Evolutionary conservation across 2,329 filamentous ascomycete genomes (phyloP).

Genomic region (Drechslerella coelobrocha): DNA sequence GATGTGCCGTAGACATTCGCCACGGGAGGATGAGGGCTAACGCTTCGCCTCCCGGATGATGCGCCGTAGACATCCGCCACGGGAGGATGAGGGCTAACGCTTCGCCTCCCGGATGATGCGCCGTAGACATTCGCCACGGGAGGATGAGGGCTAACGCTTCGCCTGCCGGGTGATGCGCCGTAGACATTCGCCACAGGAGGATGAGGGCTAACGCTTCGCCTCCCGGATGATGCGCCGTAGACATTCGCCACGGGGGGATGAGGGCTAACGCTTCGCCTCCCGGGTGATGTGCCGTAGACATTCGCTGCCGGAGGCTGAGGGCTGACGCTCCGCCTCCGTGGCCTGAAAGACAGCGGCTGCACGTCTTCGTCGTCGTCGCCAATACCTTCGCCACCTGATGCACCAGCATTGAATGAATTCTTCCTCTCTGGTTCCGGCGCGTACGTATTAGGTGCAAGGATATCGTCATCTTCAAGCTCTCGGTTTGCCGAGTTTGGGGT

Average conservation of each 20-base stretch:
- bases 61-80: background rate
- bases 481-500: conserved; percentile 51
- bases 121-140: too few relatives aligned
- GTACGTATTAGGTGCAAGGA: conserved; percentile 53
- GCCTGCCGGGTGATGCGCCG: too few relatives aligned
- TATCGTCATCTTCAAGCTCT: conserved; percentile 53
- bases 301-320: conserved; percentile 3
- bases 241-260: background rate
- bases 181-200: too few relatives aligned
- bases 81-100: background rate
- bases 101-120: too few relatives aligned
- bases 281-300: background rate
- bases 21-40: conserved; percentile 27
- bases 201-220: background rate
- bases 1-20: conserved; percentile 36
- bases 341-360: conserved; percentile 35
- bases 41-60: background rate
- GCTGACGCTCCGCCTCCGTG: conserved; percentile 38
- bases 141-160: background rate
- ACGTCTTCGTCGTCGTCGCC: conserved; percentile 4
- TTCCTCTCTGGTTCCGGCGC: conserved; percentile 53
- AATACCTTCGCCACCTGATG: background rate
- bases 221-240: background rate
- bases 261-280: conserved; percentile 5
- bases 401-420: conserved; percentile 24